These are phyloP conservation scores for Kernera saxatilis DNA, from an alignment of 345 rosid genomes.

Conservation along the genomic window DNA sequence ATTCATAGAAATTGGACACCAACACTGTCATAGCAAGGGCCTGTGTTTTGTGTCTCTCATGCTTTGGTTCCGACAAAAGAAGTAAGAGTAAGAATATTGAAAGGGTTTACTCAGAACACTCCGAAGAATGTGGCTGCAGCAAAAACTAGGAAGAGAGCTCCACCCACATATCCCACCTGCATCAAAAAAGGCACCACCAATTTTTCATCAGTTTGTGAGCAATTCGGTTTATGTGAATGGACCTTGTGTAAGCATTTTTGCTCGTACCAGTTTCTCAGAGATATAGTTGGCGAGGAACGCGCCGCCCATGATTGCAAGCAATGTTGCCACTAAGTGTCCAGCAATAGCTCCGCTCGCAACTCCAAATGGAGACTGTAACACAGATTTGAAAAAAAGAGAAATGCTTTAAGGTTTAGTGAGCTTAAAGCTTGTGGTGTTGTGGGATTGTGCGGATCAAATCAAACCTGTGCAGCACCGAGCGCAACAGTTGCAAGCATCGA, in stretches of 20 bases:
- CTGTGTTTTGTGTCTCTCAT: background rate
- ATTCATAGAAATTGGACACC: background rate
- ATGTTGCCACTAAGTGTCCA: conserved; percentile 86
- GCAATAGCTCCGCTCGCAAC: conserved; percentile 95
- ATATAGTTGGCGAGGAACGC: conserved; percentile 90
- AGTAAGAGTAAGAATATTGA: background rate
- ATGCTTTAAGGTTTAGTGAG: background rate
- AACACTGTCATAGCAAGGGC: background rate
- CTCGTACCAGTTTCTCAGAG: conserved; percentile 82
- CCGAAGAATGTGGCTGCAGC: conserved; percentile 88
- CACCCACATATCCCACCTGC: conserved; percentile 92
- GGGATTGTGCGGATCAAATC: background rate
- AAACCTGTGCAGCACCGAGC: conserved; percentile 94
- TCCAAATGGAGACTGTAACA: conserved; percentile 84
- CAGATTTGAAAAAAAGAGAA: background rate
- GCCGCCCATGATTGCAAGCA: conserved; percentile 81
- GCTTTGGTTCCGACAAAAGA: background rate
- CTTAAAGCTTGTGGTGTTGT: background rate
- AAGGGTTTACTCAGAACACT: conserved; percentile 45
- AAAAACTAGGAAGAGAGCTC: conserved; percentile 77
- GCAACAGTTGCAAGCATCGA: conserved; percentile 99
- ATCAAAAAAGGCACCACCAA: conserved; percentile 15
- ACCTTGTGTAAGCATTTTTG: background rate
- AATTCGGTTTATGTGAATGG: background rate
- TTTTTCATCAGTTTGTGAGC: conserved; percentile 2